phyloP scores from a whole-genome alignment of 129 eudicot species.

The Arctium minus region DNA sequence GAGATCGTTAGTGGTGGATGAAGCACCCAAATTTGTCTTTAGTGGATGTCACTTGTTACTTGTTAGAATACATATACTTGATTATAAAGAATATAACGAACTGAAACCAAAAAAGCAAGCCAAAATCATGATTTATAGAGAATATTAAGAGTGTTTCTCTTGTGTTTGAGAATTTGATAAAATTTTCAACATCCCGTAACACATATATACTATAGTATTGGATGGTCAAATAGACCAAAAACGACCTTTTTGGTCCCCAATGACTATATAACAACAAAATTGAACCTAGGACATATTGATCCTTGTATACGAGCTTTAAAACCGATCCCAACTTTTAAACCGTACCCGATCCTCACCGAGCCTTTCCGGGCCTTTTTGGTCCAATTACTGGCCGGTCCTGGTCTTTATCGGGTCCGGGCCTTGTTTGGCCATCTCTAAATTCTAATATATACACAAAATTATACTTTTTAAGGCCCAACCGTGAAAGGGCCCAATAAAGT shows the following conservation, averaged over 20 bases:
- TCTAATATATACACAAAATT: not conserved
- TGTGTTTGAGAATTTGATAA: not conserved
- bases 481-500: conserved; percentile 8
- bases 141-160: no score
- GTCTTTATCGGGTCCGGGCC: not conserved
- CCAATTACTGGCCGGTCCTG: not conserved
- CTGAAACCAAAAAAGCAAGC: not conserved
- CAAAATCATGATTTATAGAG: not conserved
- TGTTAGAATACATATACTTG: not conserved
- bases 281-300: no score
- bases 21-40: not conserved
- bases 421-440: not conserved
- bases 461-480: conserved; percentile 12
- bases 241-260: no score
- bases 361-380: not conserved
- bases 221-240: not conserved
- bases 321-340: no score
- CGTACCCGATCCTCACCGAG: not conserved
- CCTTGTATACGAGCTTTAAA: no score
- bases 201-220: no score
- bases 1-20: not conserved
- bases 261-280: no score
- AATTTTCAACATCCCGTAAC: not conserved
- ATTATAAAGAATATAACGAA: not conserved
- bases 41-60: not conserved